Conservation (phyloP, 2,329 filamentous ascomycete genomes). For the Paraphaeosphaeria minitans region DNA sequence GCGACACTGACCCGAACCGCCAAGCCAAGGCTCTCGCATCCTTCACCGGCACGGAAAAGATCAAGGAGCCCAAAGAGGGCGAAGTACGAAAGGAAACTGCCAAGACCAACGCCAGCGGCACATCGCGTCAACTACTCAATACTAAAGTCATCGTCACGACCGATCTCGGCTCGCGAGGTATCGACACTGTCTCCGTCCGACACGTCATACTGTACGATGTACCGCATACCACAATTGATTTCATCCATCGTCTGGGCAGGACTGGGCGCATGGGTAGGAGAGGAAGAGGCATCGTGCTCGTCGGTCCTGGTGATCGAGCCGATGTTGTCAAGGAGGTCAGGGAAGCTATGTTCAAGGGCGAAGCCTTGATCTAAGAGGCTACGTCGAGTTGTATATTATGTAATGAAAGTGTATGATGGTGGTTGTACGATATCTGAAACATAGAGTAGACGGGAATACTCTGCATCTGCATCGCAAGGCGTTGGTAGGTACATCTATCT, state of each 20-base stretch:
- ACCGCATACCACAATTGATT: conserved; percentile 97
- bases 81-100: conserved; percentile 3
- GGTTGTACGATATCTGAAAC: conserved; percentile 13
- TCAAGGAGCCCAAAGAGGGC: conserved; percentile 15
- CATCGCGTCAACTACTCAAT: conserved; percentile 64
- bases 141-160: conserved; percentile 94
- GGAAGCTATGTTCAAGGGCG: conserved; percentile 66
- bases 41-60: conserved; percentile 58
- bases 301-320: conserved; percentile 85
- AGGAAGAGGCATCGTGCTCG: conserved; percentile 86
- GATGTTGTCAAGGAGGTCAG: conserved; percentile 92
- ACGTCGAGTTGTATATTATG: conserved; percentile 5
- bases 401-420: conserved; percentile 9
- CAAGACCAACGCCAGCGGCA: conserved; percentile 1
- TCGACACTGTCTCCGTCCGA: conserved; percentile 88
- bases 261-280: conserved; percentile 91
- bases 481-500: conserved; percentile 1
- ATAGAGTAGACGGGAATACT: conserved; percentile 1
- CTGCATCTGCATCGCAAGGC: conserved; percentile 7
- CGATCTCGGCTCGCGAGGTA: conserved; percentile 87
- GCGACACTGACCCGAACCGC: conserved; percentile 79
- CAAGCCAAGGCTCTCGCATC: conserved; percentile 76
- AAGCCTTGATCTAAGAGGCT: conserved; percentile 53
- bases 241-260: conserved; percentile 92
- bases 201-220: conserved; percentile 96